A percentile compares a stretch with the other conserved stretches of the same genome.
Evolutionary conservation across 495 filamentous ascomycete species (phyloP).

Genomic region (Hypoxylon rickii): DNA sequence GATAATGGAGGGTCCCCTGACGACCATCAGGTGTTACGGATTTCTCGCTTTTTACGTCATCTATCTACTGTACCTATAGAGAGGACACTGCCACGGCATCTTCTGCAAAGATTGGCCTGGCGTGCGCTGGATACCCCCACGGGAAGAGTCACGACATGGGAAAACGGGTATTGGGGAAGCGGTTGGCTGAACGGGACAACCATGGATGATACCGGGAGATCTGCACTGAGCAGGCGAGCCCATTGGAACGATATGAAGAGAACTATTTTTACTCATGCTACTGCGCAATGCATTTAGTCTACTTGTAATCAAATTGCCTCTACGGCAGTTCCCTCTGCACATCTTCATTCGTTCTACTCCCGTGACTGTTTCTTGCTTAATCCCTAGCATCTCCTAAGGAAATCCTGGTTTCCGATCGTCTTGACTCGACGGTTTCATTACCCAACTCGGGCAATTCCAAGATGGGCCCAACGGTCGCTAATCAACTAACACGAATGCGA

Average conservation of each 20-base stretch:
- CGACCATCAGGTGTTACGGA: constrained; percentile 24
- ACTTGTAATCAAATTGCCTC: constrained; percentile 26
- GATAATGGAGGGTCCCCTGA: constrained; percentile 12
- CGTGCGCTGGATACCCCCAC: constrained; percentile 40
- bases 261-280: constrained; percentile 28
- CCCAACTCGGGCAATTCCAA: not conserved
- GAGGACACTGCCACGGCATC: constrained; percentile 24
- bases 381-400: not conserved
- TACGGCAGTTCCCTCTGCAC: constrained; percentile 14
- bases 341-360: constrained; percentile 11
- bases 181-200: constrained; percentile 25
- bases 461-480: constrained; percentile 11
- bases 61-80: constrained; percentile 40
- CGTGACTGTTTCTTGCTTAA: not conserved
- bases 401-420: not conserved
- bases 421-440: constrained; percentile 14
- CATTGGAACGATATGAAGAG: constrained; percentile 28
- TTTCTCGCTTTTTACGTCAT: constrained; percentile 25
- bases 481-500: constrained; percentile 21
- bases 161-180: constrained; percentile 6
- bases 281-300: constrained; percentile 16
- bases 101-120: constrained; percentile 25
- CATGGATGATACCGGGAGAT: constrained; percentile 33
- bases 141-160: constrained; percentile 34
- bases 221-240: constrained; percentile 21